A percentile compares a stretch with the other conserved stretches of the same genome.
Evolutionary conservation across 495 filamentous ascomycete genomes (phyloP).

Genomic region (Xylaria flabelliformis): DNA sequence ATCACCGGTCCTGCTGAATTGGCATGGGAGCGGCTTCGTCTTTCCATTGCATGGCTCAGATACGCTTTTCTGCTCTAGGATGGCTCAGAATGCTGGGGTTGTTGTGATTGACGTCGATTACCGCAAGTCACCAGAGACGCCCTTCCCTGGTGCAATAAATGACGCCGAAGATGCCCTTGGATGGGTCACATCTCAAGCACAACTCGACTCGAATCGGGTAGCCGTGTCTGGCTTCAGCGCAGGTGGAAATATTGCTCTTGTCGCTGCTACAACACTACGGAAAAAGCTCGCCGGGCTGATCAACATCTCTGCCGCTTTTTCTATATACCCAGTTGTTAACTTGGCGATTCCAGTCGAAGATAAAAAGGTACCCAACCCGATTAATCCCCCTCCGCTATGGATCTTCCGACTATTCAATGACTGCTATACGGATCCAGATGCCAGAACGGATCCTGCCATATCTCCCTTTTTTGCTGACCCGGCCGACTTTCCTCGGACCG

Average conservation of each 20-base stretch:
- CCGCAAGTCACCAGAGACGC: constrained; percentile 5
- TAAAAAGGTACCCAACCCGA: not conserved
- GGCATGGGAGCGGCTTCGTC: not conserved
- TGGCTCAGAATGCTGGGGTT: not conserved
- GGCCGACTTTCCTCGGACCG: constrained; percentile 14
- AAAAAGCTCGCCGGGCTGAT: not conserved
- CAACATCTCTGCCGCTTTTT: not conserved
- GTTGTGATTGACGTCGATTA: not conserved
- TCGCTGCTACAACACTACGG: constrained; percentile 14
- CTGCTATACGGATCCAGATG: not conserved
- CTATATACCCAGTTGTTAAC: not conserved
- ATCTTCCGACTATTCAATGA: not conserved
- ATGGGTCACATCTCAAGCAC: constrained; percentile 26
- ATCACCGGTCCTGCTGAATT: not conserved
- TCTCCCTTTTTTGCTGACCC: constrained; percentile 6
- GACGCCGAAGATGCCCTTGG: constrained; percentile 28
- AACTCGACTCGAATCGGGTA: constrained; percentile 22
- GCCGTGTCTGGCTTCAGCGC: constrained; percentile 28
- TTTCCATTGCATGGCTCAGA: not conserved
- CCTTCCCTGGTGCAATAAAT: constrained; percentile 23
- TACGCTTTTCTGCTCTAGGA: not conserved
- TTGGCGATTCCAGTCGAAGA: not conserved
- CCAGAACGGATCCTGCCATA: not conserved
- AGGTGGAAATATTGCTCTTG: constrained; percentile 19
- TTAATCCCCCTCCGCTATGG: not conserved